Evolutionary conservation across 306 rosid genomes (phyloP).

Genomic region (Luffa aegyptiaca): DNA sequence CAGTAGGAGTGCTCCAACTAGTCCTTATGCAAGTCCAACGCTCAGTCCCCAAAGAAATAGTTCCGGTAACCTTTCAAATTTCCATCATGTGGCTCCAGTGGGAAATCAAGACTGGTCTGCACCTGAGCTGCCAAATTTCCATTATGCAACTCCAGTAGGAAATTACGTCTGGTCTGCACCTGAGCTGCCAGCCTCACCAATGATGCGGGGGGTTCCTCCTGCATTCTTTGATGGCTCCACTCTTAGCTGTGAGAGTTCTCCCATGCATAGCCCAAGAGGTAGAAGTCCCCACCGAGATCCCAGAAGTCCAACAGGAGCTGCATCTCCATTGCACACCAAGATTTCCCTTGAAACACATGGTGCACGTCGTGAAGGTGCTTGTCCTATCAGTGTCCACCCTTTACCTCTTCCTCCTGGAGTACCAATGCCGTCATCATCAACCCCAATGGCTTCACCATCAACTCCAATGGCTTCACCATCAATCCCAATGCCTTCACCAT

Average conservation of each 20-base stretch:
- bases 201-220: slow-evolving; percentile 25
- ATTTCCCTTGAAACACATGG: slow-evolving; percentile 30
- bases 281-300: slow-evolving; percentile 31
- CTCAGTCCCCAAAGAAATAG: slow-evolving; percentile 35
- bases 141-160: slow-evolving; percentile 23
- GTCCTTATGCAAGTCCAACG: slow-evolving; percentile 57
- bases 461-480: neutral
- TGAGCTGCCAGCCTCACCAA: slow-evolving; percentile 34
- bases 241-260: slow-evolving; percentile 42
- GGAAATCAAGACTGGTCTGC: slow-evolving; percentile 70
- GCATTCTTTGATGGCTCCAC: slow-evolving; percentile 37
- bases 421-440: slow-evolving; percentile 23
- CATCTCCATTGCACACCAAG: slow-evolving; percentile 16
- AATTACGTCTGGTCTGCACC: slow-evolving; percentile 85
- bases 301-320: slow-evolving; percentile 32
- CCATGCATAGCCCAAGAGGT: slow-evolving; percentile 43
- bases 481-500: slow-evolving; percentile 22
- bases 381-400: slow-evolving; percentile 52
- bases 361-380: slow-evolving; percentile 36
- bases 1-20: slow-evolving; percentile 52
- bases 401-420: slow-evolving; percentile 90
- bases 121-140: slow-evolving; percentile 51
- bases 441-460: neutral
- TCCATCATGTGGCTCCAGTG: slow-evolving; percentile 24
- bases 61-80: slow-evolving; percentile 34